Conservation (phyloP, 2,329 filamentous ascomycete genomes). For the Colletotrichum tanaceti region DNA sequence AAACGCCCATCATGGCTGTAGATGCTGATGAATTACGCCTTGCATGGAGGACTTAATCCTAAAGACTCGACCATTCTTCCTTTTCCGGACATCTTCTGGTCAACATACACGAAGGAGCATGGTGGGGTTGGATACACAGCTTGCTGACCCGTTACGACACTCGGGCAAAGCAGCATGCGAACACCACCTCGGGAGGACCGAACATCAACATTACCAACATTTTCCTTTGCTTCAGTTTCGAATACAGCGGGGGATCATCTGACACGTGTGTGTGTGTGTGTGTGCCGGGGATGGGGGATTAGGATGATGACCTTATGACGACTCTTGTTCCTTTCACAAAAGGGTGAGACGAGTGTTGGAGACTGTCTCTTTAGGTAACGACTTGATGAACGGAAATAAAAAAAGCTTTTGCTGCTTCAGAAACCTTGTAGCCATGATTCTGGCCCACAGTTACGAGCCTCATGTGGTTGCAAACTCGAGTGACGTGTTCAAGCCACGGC, state of each 20-base stretch:
- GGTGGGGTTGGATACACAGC: constrained; percentile 12
- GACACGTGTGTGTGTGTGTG: constrained; percentile 27
- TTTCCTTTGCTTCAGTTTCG: constrained; percentile 36
- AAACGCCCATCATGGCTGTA: constrained; percentile 52
- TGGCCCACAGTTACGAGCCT: too few relatives aligned
- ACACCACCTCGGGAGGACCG: constrained; percentile 18
- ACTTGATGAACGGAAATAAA: constrained; percentile 53
- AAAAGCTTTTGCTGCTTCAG: constrained; percentile 51
- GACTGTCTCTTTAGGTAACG: constrained; percentile 54
- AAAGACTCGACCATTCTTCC: constrained; percentile 34
- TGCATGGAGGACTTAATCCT: constrained; percentile 51
- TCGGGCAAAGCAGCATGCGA: constrained; percentile 25
- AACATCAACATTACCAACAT: constrained; percentile 35
- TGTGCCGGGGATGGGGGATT: constrained; percentile 41
- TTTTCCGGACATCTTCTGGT: constrained; percentile 29
- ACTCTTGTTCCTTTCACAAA: constrained; percentile 50
- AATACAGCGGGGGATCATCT: constrained; percentile 30
- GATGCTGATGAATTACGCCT: constrained; percentile 59
- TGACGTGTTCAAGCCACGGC: not conserved
- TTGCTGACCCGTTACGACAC: constrained; percentile 34
- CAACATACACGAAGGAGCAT: constrained; percentile 39
- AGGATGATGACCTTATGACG: constrained; percentile 48
- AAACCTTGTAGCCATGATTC: not conserved
- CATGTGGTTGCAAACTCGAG: not conserved
- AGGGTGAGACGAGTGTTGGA: constrained; percentile 54